Evolutionary conservation across 441 rosid genomes (phyloP).

Genomic region (Pelargonium australe): DNA sequence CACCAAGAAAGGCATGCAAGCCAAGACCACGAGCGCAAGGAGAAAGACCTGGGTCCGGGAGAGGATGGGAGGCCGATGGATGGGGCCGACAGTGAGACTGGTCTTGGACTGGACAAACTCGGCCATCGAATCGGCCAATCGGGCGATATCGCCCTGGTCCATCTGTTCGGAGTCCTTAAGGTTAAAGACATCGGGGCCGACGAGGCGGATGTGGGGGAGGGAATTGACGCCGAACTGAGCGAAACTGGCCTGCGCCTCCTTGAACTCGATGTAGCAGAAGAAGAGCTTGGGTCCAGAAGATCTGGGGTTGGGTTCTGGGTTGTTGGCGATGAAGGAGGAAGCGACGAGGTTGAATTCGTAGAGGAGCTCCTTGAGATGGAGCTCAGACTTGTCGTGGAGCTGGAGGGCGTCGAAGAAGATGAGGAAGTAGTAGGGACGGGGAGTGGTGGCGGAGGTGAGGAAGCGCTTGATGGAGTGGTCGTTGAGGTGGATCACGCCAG

Average conservation of each 20-base stretch:
- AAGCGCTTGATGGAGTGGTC: conserved; percentile 66
- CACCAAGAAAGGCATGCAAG: conserved; percentile 45
- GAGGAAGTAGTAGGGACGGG: conserved; percentile 65
- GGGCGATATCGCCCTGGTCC: conserved; percentile 69
- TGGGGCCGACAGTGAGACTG: conserved; percentile 57
- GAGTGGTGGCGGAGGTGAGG: conserved; percentile 53
- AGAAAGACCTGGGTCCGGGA: conserved; percentile 47
- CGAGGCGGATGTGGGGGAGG: conserved; percentile 81
- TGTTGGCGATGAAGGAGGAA: conserved; percentile 63
- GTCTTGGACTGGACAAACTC: conserved; percentile 62
- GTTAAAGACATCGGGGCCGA: conserved; percentile 39
- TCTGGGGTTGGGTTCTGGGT: conserved; percentile 25
- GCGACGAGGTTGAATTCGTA: conserved; percentile 63
- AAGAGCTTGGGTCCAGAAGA: conserved; percentile 41
- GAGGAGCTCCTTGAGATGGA: conserved; percentile 58
- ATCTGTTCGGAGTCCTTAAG: conserved; percentile 62
- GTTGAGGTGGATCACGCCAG: conserved; percentile 69
- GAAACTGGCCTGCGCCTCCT: conserved; percentile 64
- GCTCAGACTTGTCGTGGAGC: conserved; percentile 71
- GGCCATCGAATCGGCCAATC: conserved; percentile 86
- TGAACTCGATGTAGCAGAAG: conserved; percentile 84
- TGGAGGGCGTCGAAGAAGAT: conserved; percentile 87
- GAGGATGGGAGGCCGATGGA: conserved; percentile 61
- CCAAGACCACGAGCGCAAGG: conserved; percentile 25
- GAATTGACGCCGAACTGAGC: conserved; percentile 74